Conservation (phyloP, 2,329 filamentous ascomycete species). For the Hymenoscyphus albidus region DNA sequence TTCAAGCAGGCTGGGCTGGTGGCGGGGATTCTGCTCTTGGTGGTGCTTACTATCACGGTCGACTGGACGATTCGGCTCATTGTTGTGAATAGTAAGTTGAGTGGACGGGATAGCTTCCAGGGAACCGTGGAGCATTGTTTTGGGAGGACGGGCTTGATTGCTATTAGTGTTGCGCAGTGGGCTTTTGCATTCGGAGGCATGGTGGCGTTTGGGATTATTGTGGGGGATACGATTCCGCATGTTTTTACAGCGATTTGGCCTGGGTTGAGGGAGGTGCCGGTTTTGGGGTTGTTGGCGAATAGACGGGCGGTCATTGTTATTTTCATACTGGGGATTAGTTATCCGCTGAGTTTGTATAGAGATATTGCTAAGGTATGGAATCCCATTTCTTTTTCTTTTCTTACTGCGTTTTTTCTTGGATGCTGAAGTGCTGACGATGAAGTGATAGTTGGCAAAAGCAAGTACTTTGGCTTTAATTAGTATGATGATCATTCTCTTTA, state of each 20-base stretch:
- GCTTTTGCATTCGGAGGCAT: conserved; percentile 98
- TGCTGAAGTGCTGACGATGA: conserved; percentile 15
- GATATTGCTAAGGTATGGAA: conserved; percentile 86
- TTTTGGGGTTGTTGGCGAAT: conserved; percentile 78
- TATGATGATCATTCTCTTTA: conserved; percentile 86
- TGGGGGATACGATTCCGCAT: conserved; percentile 93
- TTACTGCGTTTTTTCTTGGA: not conserved
- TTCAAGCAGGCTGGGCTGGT: conserved; percentile 85
- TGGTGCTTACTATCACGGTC: conserved; percentile 75
- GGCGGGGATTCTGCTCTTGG: conserved; percentile 72
- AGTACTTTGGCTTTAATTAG: conserved; percentile 88
- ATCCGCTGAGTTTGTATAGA: conserved; percentile 85
- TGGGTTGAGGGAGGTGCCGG: conserved; percentile 63
- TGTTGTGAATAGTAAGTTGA: conserved; percentile 95
- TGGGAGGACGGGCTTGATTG: conserved; percentile 79
- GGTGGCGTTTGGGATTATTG: conserved; percentile 96
- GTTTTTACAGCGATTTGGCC: conserved; percentile 83
- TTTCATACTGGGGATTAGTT: conserved; percentile 81
- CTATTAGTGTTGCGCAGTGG: conserved; percentile 90
- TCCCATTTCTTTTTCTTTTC: not conserved
- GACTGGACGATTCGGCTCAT: conserved; percentile 99
- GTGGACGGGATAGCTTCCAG: conserved; percentile 90
- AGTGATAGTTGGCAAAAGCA: conserved; percentile 78
- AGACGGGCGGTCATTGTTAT: conserved; percentile 82
- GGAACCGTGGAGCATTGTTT: conserved; percentile 95